Percentiles rank a stretch among this genome's conserved stretches.
Conservation (phyloP, 768 basidiomycete genomes). For the Suillus lakei region DNA sequence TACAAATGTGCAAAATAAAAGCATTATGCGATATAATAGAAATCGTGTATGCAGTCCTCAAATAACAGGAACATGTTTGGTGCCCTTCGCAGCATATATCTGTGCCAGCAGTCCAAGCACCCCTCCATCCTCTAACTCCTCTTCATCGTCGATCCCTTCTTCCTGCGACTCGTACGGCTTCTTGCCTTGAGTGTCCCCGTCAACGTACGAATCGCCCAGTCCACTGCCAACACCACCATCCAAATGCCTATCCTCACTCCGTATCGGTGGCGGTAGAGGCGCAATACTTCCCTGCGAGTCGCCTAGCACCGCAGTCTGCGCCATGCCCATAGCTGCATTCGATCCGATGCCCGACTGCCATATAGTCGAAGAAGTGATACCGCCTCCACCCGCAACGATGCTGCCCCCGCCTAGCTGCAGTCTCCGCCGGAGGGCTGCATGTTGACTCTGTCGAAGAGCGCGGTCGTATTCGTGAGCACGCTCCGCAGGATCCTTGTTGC, state of each 20-base stretch:
- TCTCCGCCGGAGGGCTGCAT: conserved; percentile 50
- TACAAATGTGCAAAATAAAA: neutral
- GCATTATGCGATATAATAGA: neutral
- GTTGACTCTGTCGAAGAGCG: conserved; percentile 72
- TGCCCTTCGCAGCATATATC: conserved; percentile 70
- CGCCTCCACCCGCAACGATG: conserved; percentile 46
- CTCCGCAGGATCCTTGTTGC: conserved; percentile 47
- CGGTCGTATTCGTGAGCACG: conserved; percentile 78
- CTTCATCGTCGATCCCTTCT: conserved; percentile 62
- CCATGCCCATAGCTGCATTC: conserved; percentile 52
- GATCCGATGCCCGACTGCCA: conserved; percentile 49
- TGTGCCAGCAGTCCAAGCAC: conserved; percentile 85
- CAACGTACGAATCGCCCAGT: conserved; percentile 76
- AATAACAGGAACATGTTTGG: conserved; percentile 54
- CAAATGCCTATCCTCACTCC: conserved; percentile 50
- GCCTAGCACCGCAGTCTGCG: conserved; percentile 73
- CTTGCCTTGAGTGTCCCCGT: conserved; percentile 54
- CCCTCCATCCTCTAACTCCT: conserved; percentile 75
- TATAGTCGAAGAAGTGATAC: conserved; percentile 52
- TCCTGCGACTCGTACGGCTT: conserved; percentile 44
- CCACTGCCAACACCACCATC: conserved; percentile 66
- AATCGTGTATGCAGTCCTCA: conserved; percentile 20
- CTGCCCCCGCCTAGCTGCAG: conserved; percentile 29
- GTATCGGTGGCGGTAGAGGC: conserved; percentile 28
- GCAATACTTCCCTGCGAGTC: conserved; percentile 70